Evolutionary conservation across 257 asterid genomes (phyloP), one percentile per base, ranked within the genome.

Genomic region (Echites panduratus): DNA sequence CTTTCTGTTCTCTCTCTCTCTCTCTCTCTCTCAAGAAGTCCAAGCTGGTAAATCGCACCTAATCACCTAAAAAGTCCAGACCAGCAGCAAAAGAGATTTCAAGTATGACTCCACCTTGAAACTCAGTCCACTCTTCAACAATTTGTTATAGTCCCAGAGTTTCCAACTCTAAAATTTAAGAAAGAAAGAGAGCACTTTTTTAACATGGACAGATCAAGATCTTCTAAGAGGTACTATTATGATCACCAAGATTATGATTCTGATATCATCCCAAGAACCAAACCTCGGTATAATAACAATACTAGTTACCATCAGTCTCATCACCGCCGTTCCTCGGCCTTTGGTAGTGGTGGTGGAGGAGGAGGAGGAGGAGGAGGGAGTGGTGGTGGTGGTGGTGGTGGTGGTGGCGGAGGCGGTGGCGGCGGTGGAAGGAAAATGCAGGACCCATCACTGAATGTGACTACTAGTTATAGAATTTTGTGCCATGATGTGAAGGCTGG

Each of bases 401-500:
- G n/a, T n/a, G n/a, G n/a, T n/a, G n/a, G n/a, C n/a, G n/a, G n/a
- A n/a, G n/a, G n/a, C n/a, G n/a, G n/a, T 0, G 87, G 87, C 0
- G 87, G 88, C 11, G 74, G 71, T 16, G 77, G 79, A 44, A 73
- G 79, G 67, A 73, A 70, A 68, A 65, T 81, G 78, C 80, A 49
- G 78, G 94, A 89, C 77, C 77, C 82, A 27, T 70, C 93, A 20
- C 49, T 86, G 38, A 89, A 84, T 89, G 98, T 88, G 80, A 89
- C 97, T 2, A 94, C 97, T 14, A 89, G 89, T 72, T 94, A 89
- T 64, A 86, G 96, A 70, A 89, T 91, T 74, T 64, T 94, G 66
- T 94, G 97, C 50, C 96, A 88, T 70, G 97, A 94, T 43, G 84
- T 83, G 48, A 94, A 89, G 80, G 97, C 90, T 0, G 99, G 97